Evolutionary conservation across 148 eudicot genomes (phyloP).

Genomic region (Nepenthes gracilis): DNA sequence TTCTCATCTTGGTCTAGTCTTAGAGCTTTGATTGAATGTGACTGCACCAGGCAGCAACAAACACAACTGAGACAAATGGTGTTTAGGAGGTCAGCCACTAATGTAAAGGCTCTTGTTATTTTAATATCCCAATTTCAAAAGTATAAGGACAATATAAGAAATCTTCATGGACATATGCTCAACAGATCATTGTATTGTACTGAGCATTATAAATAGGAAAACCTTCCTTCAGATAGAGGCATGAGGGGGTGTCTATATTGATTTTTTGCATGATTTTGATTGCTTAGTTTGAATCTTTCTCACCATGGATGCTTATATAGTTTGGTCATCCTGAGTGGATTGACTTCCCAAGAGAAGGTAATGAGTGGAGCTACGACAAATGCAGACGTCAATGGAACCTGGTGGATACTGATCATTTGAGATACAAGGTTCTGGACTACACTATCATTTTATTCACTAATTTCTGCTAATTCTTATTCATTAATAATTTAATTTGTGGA

Average conservation of each 20-base stretch:
- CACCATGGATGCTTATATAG: conserved; percentile 29
- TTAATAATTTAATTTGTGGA: neutral
- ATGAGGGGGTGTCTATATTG: neutral
- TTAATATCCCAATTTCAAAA: no score
- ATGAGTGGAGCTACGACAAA: conserved; percentile 82
- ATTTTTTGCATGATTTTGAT: neutral
- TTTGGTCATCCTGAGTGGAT: conserved; percentile 99
- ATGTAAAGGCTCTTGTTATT: no score
- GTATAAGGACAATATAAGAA: no score
- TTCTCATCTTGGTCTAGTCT: no score
- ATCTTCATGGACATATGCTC: no score
- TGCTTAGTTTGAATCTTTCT: conserved; percentile 3
- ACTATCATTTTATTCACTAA: neutral
- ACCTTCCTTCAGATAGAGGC: no score
- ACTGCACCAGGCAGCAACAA: no score
- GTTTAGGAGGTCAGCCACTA: no score
- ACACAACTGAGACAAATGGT: no score
- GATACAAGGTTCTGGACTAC: conserved; percentile 63
- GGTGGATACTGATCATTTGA: conserved; percentile 76
- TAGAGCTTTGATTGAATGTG: no score
- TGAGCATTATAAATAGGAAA: no score
- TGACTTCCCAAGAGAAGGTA: conserved; percentile 97
- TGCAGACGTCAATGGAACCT: conserved; percentile 99
- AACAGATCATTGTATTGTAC: no score
- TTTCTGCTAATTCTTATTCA: neutral